phyloP scores from a whole-genome alignment of 2,329 filamentous ascomycete genomes.

The Apiospora pterosperma region DNA sequence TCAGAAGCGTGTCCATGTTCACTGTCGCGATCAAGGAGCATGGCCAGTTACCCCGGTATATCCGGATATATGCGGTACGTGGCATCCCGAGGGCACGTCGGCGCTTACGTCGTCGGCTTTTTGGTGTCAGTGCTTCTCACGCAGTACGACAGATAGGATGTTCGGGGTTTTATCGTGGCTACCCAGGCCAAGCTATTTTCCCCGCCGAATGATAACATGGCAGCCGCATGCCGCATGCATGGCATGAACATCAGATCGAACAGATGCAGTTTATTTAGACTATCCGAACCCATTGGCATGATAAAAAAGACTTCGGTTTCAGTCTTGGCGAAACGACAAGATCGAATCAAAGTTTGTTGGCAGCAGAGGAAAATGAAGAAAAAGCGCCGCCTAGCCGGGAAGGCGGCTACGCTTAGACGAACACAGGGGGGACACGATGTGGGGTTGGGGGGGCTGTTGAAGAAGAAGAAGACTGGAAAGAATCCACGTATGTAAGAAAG shows the following conservation, averaged over 20 bases:
- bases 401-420: not conserved
- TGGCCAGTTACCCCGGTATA: too few relatives aligned
- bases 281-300: not conserved
- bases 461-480: not conserved
- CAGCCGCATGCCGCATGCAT: not conserved
- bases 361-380: not conserved
- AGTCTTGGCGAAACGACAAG: not conserved
- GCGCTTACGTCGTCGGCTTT: too few relatives aligned
- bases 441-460: not conserved
- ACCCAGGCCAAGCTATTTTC: not conserved
- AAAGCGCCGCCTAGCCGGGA: not conserved
- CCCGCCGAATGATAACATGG: not conserved
- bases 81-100: too few relatives aligned
- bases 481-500: too few relatives aligned
- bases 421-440: not conserved
- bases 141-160: not conserved
- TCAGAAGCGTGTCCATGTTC: too few relatives aligned
- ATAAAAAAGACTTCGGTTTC: not conserved
- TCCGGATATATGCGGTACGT: too few relatives aligned
- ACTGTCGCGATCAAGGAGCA: too few relatives aligned
- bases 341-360: not conserved
- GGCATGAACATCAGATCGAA: not conserved
- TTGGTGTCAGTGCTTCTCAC: not conserved
- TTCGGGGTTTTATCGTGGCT: too few relatives aligned
- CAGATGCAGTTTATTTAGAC: not conserved